Percentiles rank a stretch among this genome's conserved stretches.
phyloP scores from a whole-genome alignment of 805 yeast species.

The Kodamaea leandrae region DNA sequence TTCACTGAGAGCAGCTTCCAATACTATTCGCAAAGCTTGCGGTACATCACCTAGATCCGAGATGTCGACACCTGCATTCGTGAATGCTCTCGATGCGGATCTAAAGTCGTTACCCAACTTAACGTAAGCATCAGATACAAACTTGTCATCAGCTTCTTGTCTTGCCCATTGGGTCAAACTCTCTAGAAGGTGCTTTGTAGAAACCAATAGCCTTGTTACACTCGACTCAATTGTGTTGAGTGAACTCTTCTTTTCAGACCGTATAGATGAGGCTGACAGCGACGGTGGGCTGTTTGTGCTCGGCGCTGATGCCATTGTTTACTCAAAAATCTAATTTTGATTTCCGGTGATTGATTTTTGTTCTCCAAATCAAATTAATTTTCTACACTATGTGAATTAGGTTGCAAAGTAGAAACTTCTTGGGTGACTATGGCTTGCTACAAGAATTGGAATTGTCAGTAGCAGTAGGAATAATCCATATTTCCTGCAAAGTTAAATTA shows the following conservation, averaged over 20 bases:
- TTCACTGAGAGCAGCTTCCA: slow-evolving; percentile 84
- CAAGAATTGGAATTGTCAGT: no score
- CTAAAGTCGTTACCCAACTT: slow-evolving; percentile 91
- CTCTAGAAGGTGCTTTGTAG: slow-evolving; percentile 86
- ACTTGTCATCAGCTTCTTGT: slow-evolving; percentile 71
- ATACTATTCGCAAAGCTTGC: slow-evolving; percentile 65
- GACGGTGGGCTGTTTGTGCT: slow-evolving; percentile 5
- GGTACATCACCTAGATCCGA: slow-evolving; percentile 91
- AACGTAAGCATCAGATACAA: slow-evolving; percentile 88
- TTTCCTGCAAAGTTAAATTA: no score
- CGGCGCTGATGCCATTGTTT: slow-evolving; percentile 10
- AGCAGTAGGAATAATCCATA: no score
- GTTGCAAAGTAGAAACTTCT: no score
- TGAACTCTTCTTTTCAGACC: slow-evolving; percentile 19
- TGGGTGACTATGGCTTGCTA: no score
- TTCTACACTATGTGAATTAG: no score
- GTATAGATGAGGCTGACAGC: slow-evolving; percentile 9
- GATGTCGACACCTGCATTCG: slow-evolving; percentile 74
- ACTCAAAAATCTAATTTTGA: not conserved
- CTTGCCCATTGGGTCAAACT: slow-evolving; percentile 88
- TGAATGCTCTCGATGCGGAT: slow-evolving; percentile 76
- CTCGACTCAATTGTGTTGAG: slow-evolving; percentile 67
- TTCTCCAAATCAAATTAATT: not conserved
- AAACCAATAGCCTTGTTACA: slow-evolving; percentile 74
- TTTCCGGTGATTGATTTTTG: not conserved